Base-by-base conservation (phyloP, 2,329 filamentous ascomycete species). In the Dendrostoma leiphaemia region DNA sequence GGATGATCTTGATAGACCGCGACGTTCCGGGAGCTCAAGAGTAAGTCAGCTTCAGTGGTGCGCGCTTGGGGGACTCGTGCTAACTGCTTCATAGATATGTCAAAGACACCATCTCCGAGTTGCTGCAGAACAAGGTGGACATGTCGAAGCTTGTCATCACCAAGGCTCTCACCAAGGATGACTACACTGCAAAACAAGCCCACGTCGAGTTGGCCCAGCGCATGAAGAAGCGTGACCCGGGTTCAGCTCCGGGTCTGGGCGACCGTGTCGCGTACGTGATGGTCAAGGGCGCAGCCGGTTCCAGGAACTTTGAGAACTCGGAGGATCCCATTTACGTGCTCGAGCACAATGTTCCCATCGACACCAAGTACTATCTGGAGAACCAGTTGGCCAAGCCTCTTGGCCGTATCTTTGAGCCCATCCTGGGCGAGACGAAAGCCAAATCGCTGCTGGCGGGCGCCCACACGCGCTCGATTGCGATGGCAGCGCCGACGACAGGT, bases 101-200 rank as follows among this genome's bases (percentile, higher is more conserved):
- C 72, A 97, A 97, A 72, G 85, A 94, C 59, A 96, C 89, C 41
- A 99, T 99, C 66, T 89, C 94, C 8, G 91, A 97, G 67, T 81
- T 99, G 17, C 77, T 99, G 35, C 94, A 97, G 68, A 99, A 99
- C 77, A 97, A 96, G 71, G 80, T 99, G 63, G 94, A 99, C 74
- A 96, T 99, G 90, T 97, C 93, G 34, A 97, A 99, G 71, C 86
- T 99, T 17, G 95, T 99, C 69, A 99, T 99, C 66, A 99, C 94
- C 26, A 99, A 99, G 73, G 94, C 94, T 0, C 80, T 99, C 21
- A 88, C 93, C 13, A 99, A 99, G 70, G 83, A 85, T 38, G 88
- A 90, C 67, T 99, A 99, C 70, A 84, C 86, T 10, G 89, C 86
- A 48, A 97, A 96, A 71, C 93, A 97, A 76, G 93, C 94, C 2